Base-by-base conservation (phyloP, 2,329 filamentous ascomycete species). In the Drechslerella coelobrocha region DNA sequence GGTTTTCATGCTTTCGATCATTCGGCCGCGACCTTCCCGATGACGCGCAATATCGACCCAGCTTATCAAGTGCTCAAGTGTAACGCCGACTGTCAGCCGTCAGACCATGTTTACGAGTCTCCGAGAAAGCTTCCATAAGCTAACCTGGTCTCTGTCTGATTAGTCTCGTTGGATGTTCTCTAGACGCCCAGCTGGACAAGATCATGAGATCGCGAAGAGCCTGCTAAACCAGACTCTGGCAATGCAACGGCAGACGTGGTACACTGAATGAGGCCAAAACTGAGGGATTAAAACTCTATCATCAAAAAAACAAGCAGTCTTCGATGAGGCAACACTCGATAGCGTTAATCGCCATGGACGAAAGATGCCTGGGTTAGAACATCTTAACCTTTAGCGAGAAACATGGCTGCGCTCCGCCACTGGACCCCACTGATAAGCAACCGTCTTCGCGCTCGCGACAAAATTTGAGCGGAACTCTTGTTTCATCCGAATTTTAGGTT, bases 401-500 rank as follows among this genome's bases (percentile, higher is more conserved):
- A 34, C 47, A 10, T 26, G n/a, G n/a, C n/a, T n/a, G 37, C 27
- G 23, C 55, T 60, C 55, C 55, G 43, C 27, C 24, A 59, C 54
- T 10, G 19, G 12, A 6, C 43, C 55, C 43, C 55, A 41, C 55
- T 19, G 43, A 60, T 59, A 59, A 59, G 55, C 14, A 50, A 24
- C 43, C 14, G 24, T 41, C 23, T 24, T 37, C 21, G 7, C 50
- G 12, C 9, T 53, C 31, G 26, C 14, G 14, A 41, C 37, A 41
- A 17, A 41, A 31, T 5, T 59, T 17, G 27, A 19, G 55, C 55
- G 43, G 55, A 60, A 60, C 47, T 52, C 57, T 61, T 61, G 57
- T 52, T 45, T 61, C 47, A 52, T 61, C 57, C n/a, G 57, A 61
- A 53, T 31, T 45, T 53, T 43, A 17, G 14, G 34, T 53, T 61